Base-by-base conservation (phyloP, 2,329 filamentous ascomycete genomes). In the Simplicillium sp. region DNA sequence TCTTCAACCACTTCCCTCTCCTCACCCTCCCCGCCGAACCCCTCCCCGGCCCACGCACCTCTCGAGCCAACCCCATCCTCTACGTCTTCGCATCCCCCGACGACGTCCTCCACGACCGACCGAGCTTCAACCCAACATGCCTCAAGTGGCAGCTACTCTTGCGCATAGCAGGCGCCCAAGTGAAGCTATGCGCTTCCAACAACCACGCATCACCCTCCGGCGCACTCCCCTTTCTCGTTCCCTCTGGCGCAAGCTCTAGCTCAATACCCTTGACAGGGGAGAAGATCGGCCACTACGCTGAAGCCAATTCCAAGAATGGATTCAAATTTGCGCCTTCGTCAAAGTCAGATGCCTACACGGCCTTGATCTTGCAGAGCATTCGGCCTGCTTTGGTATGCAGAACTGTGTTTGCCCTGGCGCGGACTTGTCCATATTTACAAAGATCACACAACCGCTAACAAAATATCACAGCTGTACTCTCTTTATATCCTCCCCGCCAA, bases 81-180 rank as follows among this genome's bases (percentile, higher is more conserved):
- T 88, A 88, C 59, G 70, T 95, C 42, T 97, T 96, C 62, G 75
- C 77, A 45, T 77, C 73, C 12, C 66, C 76, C 1, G 65, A 72
- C n/a, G 82, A 78, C 52, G 83, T 80, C 29, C 59, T 61, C 42
- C 56, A 56, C 32, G 80, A 79, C 4, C 64, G 68, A 25, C 84
- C 88, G 18, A 94, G 87, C 48, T 94, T 84, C 65, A 97, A 97
- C 58, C 92, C 92, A 11, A 79, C 81, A 44, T 98, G 92, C 67
- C 70, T 97, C 55, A 95, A 90, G 68, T 97, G 88, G 88, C 92
- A 97, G 84, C 87, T 90, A 53, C 50, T 87, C 60, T 73, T 98
- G 46, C 85, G 78, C 52, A 86, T 96, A 52, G 74, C 80, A 38
- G 74, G 74, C 33, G 69, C 95, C 44, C 63, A 77, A 4, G 83